Evolutionary conservation across 768 basidiomycete species (phyloP), one percentile per base, ranked within the genome.

Genomic region (Pisolithus microcarpus): DNA sequence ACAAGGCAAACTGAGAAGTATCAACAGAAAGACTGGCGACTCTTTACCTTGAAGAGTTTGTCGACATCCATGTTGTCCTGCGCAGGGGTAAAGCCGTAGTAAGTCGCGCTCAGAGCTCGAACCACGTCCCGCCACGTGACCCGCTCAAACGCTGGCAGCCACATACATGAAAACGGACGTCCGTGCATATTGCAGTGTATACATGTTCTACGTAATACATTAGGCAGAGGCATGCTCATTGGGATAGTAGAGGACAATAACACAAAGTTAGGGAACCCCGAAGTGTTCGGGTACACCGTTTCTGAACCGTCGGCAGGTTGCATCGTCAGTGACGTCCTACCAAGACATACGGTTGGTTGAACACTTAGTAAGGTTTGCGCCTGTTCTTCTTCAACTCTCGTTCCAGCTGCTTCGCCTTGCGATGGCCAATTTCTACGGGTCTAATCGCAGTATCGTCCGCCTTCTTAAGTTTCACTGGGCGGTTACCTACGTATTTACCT

Each of bases 401-500:
- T 65, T 96, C 94, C 40, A 98, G 74, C 64, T 87, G 80, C 65
- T 83, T 87, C 11, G 94, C 95, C 69, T 96, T 98, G 52, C 85
- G 79, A 62, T 90, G 85, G 0, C 95, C 93, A 55, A 99, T 96
- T 62, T 91, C 85, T 34, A 98, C 94, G 7, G 92, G 87, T 48
- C 88, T 79, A 51, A 97, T 88, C 46, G 85, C 80, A 43, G 84
- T 82, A 58, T 79, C 80, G 63, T 93, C 90, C 34, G 96, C 94
- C 67, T 96, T 98, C 72, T 89, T 93, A 54, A 99, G 78, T 63
- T 90, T 90, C 58, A 99, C 82, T n/a, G 96, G 96, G 48, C 96
- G 80, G 62, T 95, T 95, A 39, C 96, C 96, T 46, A 99, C 94
- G 69, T 99, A 99, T 75, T 98, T 98, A 56, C 94, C 94, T 85